phyloP scores from a whole-genome alignment of 148 eudicot species.

The Beta vulgaris region DNA sequence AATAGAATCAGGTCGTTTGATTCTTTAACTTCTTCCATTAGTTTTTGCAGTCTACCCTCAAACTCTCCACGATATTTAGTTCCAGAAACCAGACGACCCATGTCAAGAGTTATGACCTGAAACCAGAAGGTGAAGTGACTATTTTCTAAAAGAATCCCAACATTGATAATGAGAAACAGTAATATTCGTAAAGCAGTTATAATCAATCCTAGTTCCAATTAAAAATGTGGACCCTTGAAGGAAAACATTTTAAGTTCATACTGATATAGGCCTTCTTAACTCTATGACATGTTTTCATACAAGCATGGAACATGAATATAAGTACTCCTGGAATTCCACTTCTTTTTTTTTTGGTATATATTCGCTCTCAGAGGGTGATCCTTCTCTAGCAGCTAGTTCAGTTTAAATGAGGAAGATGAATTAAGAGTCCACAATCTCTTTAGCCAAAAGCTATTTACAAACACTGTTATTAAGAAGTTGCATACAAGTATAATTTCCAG shows the following conservation, averaged over 20 bases:
- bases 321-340: not conserved
- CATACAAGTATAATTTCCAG: not conserved
- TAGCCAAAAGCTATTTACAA: not conserved
- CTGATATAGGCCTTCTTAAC: no score
- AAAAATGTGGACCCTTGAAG: not conserved
- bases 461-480: not conserved
- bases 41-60: constrained; percentile 73
- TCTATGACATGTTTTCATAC: not conserved
- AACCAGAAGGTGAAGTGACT: not conserved
- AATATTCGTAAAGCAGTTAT: not conserved
- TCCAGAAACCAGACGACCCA: constrained; percentile 85
- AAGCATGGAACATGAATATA: not conserved
- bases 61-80: constrained; percentile 89
- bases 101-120: constrained; percentile 83
- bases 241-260: not conserved
- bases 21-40: constrained; percentile 85
- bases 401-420: not conserved
- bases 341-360: not conserved
- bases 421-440: not conserved
- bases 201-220: not conserved
- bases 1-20: constrained; percentile 64
- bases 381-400: not conserved
- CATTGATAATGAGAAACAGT: not conserved
- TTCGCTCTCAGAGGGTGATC: no score
- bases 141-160: not conserved